phyloP scores from a whole-genome alignment of 805 yeast species.

The Isabelozyma gotoi region DNA sequence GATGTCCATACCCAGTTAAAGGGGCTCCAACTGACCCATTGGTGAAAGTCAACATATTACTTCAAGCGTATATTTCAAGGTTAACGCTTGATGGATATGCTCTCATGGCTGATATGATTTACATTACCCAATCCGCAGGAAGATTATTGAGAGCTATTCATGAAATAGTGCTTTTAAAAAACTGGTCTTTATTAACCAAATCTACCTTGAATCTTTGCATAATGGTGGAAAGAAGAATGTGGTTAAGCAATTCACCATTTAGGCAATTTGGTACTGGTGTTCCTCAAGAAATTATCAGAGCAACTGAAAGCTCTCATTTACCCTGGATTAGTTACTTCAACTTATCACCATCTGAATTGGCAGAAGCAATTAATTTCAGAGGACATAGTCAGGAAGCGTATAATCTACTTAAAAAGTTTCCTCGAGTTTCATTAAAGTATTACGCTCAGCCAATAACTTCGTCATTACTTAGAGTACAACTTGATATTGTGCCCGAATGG shows the following conservation, averaged over 20 bases:
- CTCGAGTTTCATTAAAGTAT: slow-evolving; percentile 59
- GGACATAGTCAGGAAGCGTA: slow-evolving; percentile 59
- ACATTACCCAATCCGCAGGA: slow-evolving; percentile 90
- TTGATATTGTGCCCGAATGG: slow-evolving; percentile 73
- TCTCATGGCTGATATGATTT: slow-evolving; percentile 87
- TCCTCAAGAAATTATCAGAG: slow-evolving; percentile 67
- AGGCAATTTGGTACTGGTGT: slow-evolving; percentile 73
- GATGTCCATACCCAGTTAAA: slow-evolving; percentile 83
- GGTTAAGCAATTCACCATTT: slow-evolving; percentile 85
- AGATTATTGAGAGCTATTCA: slow-evolving; percentile 81
- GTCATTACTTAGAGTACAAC: slow-evolving; percentile 59
- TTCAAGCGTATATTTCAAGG: slow-evolving; percentile 85
- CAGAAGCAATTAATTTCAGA: slow-evolving; percentile 75
- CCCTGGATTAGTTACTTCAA: slow-evolving; percentile 82
- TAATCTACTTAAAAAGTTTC: slow-evolving; percentile 69
- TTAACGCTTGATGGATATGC: slow-evolving; percentile 84
- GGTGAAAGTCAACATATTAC: slow-evolving; percentile 74
- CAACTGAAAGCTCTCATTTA: slow-evolving; percentile 75
- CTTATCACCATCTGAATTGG: slow-evolving; percentile 72
- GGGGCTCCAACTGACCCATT: slow-evolving; percentile 68
- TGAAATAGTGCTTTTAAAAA: slow-evolving; percentile 69
- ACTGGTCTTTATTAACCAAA: slow-evolving; percentile 69
- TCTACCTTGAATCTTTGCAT: slow-evolving; percentile 64
- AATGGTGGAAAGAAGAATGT: slow-evolving; percentile 76
- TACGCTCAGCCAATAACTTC: slow-evolving; percentile 77